Percentiles rank a stretch among this genome's conserved stretches.
Evolutionary conservation across 768 basidiomycete genomes (phyloP).

Genomic region (Rhodocollybia butyracea): DNA sequence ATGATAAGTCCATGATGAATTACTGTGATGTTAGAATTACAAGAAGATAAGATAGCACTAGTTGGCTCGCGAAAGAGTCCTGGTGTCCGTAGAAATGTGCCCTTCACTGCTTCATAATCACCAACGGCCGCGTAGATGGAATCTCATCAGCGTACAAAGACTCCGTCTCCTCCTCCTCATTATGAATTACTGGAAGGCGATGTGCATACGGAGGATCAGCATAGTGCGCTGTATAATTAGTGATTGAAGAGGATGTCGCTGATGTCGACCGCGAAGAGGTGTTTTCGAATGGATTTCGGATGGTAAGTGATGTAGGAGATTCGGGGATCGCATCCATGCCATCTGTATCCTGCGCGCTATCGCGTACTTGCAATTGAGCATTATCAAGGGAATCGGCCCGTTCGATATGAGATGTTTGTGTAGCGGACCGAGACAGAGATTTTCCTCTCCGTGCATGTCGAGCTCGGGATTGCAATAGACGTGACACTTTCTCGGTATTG

Average conservation of each 20-base stretch:
- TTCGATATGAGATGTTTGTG: neutral
- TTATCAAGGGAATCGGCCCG: neutral
- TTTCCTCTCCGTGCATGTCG: neutral
- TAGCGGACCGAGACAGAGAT: neutral
- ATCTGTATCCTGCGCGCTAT: too few relatives aligned
- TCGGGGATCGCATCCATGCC: too few relatives aligned
- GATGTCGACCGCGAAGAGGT: neutral
- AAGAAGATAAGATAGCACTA: neutral
- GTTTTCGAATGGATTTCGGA: slow-evolving; percentile 2
- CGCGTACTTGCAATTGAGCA: too few relatives aligned
- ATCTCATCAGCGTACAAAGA: slow-evolving; percentile 3
- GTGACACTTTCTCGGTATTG: neutral
- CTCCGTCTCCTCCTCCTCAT: slow-evolving; percentile 1
- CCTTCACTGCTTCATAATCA: neutral
- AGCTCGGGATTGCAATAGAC: neutral
- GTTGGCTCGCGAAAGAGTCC: neutral
- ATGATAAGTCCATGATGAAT: too few relatives aligned
- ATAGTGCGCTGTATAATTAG: neutral
- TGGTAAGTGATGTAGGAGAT: neutral
- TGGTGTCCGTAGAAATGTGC: neutral
- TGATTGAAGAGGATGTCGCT: neutral
- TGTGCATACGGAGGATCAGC: neutral
- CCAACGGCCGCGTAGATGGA: neutral
- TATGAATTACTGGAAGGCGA: neutral
- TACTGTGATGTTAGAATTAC: neutral